These are phyloP conservation scores for Elaeagnus macrophylla DNA, from an alignment of 306 rosid genomes.

Conservation along the genomic window DNA sequence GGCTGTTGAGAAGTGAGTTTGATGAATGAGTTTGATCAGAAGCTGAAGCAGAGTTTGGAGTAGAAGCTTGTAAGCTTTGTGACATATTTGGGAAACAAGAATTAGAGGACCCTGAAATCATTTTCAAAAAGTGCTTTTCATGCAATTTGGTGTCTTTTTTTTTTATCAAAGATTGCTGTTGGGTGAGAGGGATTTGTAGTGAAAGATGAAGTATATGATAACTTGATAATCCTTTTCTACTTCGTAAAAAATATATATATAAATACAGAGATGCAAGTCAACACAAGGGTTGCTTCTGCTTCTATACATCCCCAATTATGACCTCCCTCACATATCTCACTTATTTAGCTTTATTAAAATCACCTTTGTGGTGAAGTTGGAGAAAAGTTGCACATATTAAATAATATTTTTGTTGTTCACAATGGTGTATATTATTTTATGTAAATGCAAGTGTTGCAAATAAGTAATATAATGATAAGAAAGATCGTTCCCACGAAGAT, in stretches of 20 bases:
- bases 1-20: conserved; percentile 48
- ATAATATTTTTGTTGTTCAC: no score
- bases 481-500: no score
- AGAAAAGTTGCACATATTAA: no score
- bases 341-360: conserved; percentile 9
- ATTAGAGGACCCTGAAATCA: conserved; percentile 31
- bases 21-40: conserved; percentile 27
- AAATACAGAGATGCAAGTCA: conserved; percentile 35
- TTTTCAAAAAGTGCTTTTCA: conserved; percentile 10
- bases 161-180: neutral
- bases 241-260: no score
- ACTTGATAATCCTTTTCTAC: no score
- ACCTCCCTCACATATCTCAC: conserved; percentile 64
- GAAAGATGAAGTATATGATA: neutral
- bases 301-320: conserved; percentile 50
- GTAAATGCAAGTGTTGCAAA: no score
- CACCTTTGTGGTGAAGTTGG: no score
- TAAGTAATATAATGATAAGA: no score
- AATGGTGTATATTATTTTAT: no score
- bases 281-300: conserved; percentile 16
- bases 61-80: conserved; percentile 18
- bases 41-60: no score
- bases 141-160: neutral
- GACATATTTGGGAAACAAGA: conserved; percentile 20
- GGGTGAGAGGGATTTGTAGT: neutral